Percentiles rank a stretch among this genome's conserved stretches.
These are phyloP conservation scores for Jacaranda mimosifolia DNA, from an alignment of 257 asterid species.

Conservation along the genomic window DNA sequence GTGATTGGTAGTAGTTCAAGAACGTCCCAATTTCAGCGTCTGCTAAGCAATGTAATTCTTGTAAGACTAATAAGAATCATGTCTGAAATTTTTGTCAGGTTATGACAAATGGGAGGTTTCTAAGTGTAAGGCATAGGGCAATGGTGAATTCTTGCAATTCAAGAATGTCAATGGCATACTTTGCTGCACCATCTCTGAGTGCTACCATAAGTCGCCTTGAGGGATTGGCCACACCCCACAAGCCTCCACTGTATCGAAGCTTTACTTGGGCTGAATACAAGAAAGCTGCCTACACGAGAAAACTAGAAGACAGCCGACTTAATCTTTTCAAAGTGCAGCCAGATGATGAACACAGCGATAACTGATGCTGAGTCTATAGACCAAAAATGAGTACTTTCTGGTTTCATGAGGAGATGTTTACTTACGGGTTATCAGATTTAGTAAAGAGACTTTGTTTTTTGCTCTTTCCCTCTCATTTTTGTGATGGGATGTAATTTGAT, in stretches of 20 bases:
- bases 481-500: too few species aligned
- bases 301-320: constrained; percentile 60
- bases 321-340: constrained; percentile 36
- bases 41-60: neutral
- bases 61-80: neutral
- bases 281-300: constrained; percentile 51
- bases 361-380: neutral
- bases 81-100: constrained; percentile 31
- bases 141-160: constrained; percentile 17
- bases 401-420: too few species aligned
- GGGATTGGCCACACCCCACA: constrained; percentile 33
- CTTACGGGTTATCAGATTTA: too few species aligned
- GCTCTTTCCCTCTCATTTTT: too few species aligned
- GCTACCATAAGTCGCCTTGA: constrained; percentile 28
- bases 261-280: constrained; percentile 73
- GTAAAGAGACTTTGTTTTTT: too few species aligned
- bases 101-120: constrained; percentile 15
- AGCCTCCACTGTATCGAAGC: constrained; percentile 49
- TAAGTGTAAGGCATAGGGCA: constrained; percentile 24
- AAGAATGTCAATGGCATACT: constrained; percentile 18
- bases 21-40: neutral
- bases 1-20: neutral
- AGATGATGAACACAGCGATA: neutral
- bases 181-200: constrained; percentile 27
- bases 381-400: too few species aligned